phyloP scores from a whole-genome alignment of 306 rosid genomes.

The Benincasa hispida region DNA sequence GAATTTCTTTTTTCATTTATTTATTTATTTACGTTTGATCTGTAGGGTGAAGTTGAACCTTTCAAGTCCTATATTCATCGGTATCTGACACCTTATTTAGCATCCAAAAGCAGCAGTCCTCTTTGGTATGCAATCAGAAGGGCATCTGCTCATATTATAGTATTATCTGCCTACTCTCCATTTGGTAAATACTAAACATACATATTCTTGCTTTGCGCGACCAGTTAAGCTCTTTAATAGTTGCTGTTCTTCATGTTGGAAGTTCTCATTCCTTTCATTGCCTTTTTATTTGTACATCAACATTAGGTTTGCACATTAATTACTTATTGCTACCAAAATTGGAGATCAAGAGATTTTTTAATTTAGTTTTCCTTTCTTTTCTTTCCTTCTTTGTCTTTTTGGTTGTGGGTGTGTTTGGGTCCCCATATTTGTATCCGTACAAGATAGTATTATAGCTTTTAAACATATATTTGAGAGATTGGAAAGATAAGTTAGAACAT shows the following conservation, averaged over 20 bases:
- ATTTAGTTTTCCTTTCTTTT: neutral
- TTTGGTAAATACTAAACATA: constrained; percentile 39
- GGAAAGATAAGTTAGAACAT: neutral
- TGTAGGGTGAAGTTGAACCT: constrained; percentile 79
- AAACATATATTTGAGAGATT: neutral
- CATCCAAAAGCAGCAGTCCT: constrained; percentile 75
- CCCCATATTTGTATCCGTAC: neutral
- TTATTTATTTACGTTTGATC: constrained; percentile 3
- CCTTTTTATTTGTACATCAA: constrained; percentile 1
- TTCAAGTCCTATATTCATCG: constrained; percentile 67
- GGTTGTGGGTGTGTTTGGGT: neutral
- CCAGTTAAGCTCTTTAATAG: neutral
- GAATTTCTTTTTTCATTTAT: neutral
- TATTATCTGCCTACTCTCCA: constrained; percentile 82
- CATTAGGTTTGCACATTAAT: neutral
- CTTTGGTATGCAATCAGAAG: constrained; percentile 95
- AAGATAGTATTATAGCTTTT: neutral
- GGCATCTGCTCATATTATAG: constrained; percentile 92
- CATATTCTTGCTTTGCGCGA: neutral
- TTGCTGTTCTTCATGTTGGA: constrained; percentile 63
- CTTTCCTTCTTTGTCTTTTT: neutral
- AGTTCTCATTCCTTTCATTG: constrained; percentile 11
- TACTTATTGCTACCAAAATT: neutral
- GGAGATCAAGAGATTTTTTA: neutral
- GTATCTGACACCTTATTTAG: constrained; percentile 61